phyloP scores from a whole-genome alignment of 441 rosid genomes.

The Gossypium aridum region DNA sequence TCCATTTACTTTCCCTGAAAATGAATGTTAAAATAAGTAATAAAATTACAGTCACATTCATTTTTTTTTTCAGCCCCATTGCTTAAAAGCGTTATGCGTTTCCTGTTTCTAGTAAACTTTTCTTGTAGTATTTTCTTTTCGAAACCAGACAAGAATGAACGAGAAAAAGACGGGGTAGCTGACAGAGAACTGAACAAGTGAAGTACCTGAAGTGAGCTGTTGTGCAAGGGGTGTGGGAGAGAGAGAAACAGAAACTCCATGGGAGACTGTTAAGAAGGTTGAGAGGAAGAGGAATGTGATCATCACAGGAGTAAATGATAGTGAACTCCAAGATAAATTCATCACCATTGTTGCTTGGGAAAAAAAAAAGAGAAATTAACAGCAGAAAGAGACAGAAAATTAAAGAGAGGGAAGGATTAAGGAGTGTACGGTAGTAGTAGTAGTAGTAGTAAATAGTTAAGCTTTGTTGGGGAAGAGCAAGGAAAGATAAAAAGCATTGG shows the following conservation, averaged over 20 bases:
- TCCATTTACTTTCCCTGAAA: conserved; percentile 23
- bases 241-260: conserved; percentile 30
- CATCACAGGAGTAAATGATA: conserved; percentile 15
- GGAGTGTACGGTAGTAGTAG: background rate
- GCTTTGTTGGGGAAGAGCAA: background rate
- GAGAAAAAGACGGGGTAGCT: background rate
- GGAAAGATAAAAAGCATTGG: background rate
- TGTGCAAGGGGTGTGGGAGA: conserved; percentile 32
- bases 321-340: conserved; percentile 22
- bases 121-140: conserved; percentile 24
- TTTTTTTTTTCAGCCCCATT: background rate
- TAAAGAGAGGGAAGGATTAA: background rate
- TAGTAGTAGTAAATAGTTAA: background rate
- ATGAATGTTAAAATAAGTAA: conserved; percentile 18
- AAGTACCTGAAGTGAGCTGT: conserved; percentile 43
- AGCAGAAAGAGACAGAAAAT: background rate
- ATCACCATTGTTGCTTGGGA: background rate
- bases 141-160: conserved; percentile 19
- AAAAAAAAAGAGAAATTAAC: background rate
- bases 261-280: conserved; percentile 29
- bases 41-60: background rate
- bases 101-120: conserved; percentile 5
- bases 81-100: background rate
- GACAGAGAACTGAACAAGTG: background rate
- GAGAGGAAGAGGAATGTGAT: conserved; percentile 26